Conservation (phyloP, 495 filamentous ascomycete genomes). For the Ramalina intermedia region DNA sequence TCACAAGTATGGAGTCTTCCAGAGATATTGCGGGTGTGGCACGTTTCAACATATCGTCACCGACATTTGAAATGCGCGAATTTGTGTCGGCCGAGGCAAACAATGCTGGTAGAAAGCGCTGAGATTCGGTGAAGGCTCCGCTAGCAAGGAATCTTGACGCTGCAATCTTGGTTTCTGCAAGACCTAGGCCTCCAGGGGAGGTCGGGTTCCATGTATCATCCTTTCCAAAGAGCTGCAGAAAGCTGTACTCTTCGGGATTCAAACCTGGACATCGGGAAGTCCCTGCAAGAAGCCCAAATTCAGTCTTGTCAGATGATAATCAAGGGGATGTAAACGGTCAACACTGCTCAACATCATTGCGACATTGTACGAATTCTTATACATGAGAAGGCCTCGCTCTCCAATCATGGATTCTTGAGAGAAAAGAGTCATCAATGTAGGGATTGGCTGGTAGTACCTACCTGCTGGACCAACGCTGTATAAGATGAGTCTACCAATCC, state of each 20-base stretch:
- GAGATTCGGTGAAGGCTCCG: conserved; percentile 65
- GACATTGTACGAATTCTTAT: no score
- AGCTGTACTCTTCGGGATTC: conserved; percentile 52
- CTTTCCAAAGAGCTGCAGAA: conserved; percentile 52
- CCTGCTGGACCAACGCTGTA: conserved; percentile 32
- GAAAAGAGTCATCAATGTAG: no score
- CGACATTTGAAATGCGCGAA: conserved; percentile 61
- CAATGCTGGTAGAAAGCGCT: conserved; percentile 70
- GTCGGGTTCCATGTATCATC: conserved; percentile 55
- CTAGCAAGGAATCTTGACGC: conserved; percentile 60
- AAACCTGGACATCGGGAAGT: conserved; percentile 50
- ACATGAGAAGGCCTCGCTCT: no score
- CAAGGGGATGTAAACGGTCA: no score
- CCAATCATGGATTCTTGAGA: no score
- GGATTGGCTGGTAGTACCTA: no score
- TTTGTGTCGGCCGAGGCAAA: conserved; percentile 72
- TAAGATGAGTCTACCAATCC: conserved; percentile 69
- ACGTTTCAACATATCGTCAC: conserved; percentile 75
- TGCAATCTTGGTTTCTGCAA: conserved; percentile 49
- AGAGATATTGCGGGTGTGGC: conserved; percentile 46
- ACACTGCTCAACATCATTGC: no score
- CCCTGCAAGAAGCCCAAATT: conserved; percentile 1
- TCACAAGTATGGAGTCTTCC: conserved; percentile 50
- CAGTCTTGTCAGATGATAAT: no score
- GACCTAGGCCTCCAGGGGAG: conserved; percentile 45